A percentile compares a stretch with the other conserved stretches of the same genome.
Evolutionary conservation across 768 basidiomycete species (phyloP).

Genomic region (Tulasnella sp.): DNA sequence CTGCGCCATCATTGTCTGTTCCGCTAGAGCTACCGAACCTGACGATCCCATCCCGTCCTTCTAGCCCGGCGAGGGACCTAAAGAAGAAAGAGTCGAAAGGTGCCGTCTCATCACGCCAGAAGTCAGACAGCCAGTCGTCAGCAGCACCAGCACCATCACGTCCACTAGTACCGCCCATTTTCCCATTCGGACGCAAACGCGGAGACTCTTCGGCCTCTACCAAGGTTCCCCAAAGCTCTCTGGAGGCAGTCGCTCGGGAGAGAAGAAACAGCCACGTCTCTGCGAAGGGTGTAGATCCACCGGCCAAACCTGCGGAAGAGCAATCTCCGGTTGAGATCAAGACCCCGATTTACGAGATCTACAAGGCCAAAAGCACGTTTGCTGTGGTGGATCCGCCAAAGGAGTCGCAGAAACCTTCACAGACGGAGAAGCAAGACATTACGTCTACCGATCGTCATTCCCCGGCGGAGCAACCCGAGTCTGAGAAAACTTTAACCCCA

Average conservation of each 20-base stretch:
- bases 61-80: not conserved
- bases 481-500: not conserved
- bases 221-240: not conserved
- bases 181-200: constrained; percentile 1
- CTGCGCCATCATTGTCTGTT: not conserved
- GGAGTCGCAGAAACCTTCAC: not conserved
- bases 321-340: not conserved
- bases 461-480: not conserved
- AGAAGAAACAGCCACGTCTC: not conserved
- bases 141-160: not conserved
- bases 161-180: not conserved
- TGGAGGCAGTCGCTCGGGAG: not conserved
- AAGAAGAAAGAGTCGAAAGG: constrained; percentile 1
- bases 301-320: not conserved
- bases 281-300: not conserved
- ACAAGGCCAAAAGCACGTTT: constrained; percentile 1
- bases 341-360: constrained; percentile 4
- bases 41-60: not conserved
- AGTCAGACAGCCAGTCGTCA: not conserved
- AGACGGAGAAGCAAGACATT: not conserved
- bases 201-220: not conserved
- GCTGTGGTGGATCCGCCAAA: not conserved
- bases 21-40: not conserved
- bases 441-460: not conserved
- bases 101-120: not conserved